Percentiles rank a stretch among this genome's conserved stretches.
Conservation (phyloP, 306 rosid genomes). For the Potentilla sterilis region DNA sequence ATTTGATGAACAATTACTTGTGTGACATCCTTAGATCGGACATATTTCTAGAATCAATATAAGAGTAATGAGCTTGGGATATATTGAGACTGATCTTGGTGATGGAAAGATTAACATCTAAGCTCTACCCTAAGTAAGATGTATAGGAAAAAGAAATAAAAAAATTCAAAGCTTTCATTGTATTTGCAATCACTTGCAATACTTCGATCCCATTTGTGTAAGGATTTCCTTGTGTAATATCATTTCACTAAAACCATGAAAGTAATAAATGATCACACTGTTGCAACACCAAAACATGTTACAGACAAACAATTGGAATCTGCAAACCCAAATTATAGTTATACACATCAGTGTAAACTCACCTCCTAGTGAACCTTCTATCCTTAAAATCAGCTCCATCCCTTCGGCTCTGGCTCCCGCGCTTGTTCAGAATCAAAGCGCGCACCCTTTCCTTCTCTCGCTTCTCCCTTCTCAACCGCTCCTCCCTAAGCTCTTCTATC, state of each 20-base stretch:
- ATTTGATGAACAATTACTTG: not conserved
- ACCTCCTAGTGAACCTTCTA: slow-evolving; percentile 49
- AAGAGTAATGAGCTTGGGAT: not conserved
- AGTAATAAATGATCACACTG: not conserved
- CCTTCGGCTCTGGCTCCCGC: slow-evolving; percentile 7
- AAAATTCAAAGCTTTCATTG: no score
- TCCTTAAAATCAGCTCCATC: slow-evolving; percentile 28
- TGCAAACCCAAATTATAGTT: not conserved
- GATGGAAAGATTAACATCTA: no score
- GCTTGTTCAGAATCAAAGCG: slow-evolving; percentile 43
- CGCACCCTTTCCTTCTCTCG: slow-evolving; percentile 78
- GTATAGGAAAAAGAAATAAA: no score
- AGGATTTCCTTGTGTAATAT: not conserved
- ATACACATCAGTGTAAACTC: slow-evolving; percentile 4
- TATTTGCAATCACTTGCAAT: not conserved
- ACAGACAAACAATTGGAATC: not conserved
- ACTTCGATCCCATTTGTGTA: not conserved
- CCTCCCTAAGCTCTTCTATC: slow-evolving; percentile 77
- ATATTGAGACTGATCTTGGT: no score
- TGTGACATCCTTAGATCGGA: not conserved
- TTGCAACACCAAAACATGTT: not conserved
- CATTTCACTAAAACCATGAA: not conserved
- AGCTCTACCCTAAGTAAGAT: no score
- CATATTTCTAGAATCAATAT: slow-evolving; percentile 7
- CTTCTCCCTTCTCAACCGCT: slow-evolving; percentile 70